Evolutionary conservation across 176 grass and related monocot species (phyloP).

Genomic region (Musa schizocarpa): DNA sequence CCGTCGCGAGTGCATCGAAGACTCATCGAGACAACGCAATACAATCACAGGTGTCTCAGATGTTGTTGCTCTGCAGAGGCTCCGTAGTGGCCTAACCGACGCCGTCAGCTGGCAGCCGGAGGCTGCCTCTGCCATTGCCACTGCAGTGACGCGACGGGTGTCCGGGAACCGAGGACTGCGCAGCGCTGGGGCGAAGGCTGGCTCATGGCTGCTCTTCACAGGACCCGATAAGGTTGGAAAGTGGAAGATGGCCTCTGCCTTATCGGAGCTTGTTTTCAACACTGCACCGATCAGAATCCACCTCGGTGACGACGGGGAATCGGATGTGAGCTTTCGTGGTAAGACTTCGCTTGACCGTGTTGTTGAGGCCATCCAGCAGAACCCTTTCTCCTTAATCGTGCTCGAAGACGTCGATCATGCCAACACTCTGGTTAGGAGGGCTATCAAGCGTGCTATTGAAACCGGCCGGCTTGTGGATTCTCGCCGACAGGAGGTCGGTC

Average conservation of each 20-base stretch:
- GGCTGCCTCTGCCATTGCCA: conserved; percentile 67
- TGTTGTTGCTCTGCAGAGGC: conserved; percentile 67
- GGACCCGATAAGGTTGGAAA: conserved; percentile 87
- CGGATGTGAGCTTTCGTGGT: conserved; percentile 6
- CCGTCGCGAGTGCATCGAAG: too few relatives aligned
- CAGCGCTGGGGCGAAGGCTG: conserved; percentile 40
- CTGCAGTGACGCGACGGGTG: conserved; percentile 58
- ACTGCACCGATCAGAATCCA: conserved; percentile 25
- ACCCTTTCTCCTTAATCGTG: conserved; percentile 74
- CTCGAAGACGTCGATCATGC: conserved; percentile 75
- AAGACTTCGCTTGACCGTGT: conserved; percentile 63
- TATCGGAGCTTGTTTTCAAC: conserved; percentile 58
- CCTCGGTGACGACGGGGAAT: conserved; percentile 33
- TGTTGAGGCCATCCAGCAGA: conserved; percentile 64
- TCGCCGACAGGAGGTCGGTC: conserved; percentile 60
- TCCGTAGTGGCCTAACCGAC: conserved; percentile 69
- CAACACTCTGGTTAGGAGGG: conserved; percentile 42
- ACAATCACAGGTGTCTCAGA: conserved; percentile 63
- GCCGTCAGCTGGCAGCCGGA: conserved; percentile 85
- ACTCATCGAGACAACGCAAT: conserved; percentile 9
- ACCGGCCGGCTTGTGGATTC: conserved; percentile 76
- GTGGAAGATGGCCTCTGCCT: conserved; percentile 66
- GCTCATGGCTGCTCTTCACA: conserved; percentile 84
- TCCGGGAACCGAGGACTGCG: conserved; percentile 45
- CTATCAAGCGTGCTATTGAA: conserved; percentile 77